These are phyloP conservation scores for Gonium pectorale DNA, from an alignment of 139 green algal genomes.

Conservation along the genomic window DNA sequence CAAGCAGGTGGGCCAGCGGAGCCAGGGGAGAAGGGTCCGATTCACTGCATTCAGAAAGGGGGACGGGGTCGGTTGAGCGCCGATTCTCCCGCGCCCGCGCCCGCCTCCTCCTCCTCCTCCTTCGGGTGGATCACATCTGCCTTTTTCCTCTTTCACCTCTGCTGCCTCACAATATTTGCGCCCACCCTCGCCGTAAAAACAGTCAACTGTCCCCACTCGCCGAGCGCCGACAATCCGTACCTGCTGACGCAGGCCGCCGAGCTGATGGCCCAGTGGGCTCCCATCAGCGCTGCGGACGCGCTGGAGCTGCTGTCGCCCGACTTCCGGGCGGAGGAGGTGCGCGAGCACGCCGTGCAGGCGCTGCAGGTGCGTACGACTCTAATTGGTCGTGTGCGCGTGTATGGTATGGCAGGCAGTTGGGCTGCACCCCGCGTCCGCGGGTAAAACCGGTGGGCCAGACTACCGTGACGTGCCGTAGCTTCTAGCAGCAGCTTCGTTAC, in stretches of 20 bases:
- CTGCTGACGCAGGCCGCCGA: slow-evolving; percentile 70
- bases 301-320: slow-evolving; percentile 94
- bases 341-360: slow-evolving; percentile 58
- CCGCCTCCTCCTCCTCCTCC: background rate
- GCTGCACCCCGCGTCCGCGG: too few species aligned
- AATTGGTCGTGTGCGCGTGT: too few species aligned
- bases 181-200: too few species aligned
- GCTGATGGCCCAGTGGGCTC: slow-evolving; percentile 90
- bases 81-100: too few species aligned
- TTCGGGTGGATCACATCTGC: too few species aligned
- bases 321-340: slow-evolving; percentile 79
- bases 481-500: too few species aligned
- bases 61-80: too few species aligned
- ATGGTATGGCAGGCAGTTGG: too few species aligned
- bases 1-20: slow-evolving; percentile 56
- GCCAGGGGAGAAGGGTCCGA: background rate
- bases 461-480: too few species aligned
- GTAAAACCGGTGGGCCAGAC: too few species aligned
- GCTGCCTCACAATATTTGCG: background rate
- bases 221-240: background rate
- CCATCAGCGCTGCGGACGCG: slow-evolving; percentile 89
- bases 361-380: slow-evolving; percentile 73
- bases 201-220: background rate
- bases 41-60: too few species aligned
- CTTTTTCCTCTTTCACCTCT: too few species aligned